Evolutionary conservation across 2,329 filamentous ascomycete genomes (phyloP).

Genomic region (Dothideomycetidae sp.): DNA sequence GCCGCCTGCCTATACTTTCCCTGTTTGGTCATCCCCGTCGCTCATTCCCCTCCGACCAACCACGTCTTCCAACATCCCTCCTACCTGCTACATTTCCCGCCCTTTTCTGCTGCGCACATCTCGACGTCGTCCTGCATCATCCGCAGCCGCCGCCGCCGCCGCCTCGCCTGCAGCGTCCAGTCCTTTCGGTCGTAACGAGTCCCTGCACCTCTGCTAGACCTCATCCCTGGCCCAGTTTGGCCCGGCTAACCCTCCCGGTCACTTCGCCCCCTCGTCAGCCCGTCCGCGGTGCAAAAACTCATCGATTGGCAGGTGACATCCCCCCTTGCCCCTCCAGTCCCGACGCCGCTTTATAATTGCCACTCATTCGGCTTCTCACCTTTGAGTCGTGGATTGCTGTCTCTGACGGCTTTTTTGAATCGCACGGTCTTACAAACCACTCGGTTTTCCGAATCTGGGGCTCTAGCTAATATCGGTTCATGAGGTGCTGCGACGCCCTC

Average conservation of each 20-base stretch:
- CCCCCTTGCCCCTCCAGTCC: background rate
- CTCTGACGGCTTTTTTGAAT: no score
- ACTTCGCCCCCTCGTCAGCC: no score
- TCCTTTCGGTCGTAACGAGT: background rate
- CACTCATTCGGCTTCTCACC: no score
- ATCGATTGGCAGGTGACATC: no score
- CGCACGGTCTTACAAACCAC: no score
- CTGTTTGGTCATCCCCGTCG: slow-evolving; percentile 16
- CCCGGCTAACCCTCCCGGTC: background rate
- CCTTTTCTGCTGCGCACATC: no score
- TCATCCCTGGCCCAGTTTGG: background rate
- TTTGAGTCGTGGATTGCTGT: background rate
- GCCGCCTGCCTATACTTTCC: slow-evolving; percentile 16
- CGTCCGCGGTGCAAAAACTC: no score
- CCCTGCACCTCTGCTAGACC: background rate
- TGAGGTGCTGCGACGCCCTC: slow-evolving; percentile 31
- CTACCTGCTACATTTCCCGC: no score
- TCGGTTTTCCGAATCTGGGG: no score
- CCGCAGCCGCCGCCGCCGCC: no score
- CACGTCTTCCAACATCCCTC: no score
- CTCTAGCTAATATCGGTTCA: no score
- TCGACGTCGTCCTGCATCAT: background rate
- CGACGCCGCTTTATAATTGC: background rate
- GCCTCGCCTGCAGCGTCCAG: background rate
- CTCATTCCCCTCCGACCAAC: slow-evolving; percentile 11